A percentile compares a stretch with the other conserved stretches of the same genome.
Evolutionary conservation across 2,329 filamentous ascomycete species (phyloP).

Genomic region (Cercospora janseana): DNA sequence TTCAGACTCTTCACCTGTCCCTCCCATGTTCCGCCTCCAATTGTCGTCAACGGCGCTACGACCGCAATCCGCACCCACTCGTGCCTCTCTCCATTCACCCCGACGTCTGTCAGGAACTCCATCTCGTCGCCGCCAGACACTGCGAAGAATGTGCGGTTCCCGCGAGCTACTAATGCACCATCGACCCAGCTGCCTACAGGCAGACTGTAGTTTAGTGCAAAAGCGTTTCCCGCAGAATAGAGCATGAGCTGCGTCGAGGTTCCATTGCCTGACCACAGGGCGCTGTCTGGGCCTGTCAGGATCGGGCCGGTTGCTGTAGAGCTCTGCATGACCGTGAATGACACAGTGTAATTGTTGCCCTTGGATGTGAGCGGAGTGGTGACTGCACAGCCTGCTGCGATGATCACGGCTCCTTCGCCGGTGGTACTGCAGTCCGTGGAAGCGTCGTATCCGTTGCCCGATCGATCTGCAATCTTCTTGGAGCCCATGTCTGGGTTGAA

Average conservation of each 20-base stretch:
- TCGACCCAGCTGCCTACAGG: conserved; percentile 42
- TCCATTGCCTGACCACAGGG: conserved; percentile 28
- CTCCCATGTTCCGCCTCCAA: conserved; percentile 39
- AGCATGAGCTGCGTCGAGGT: conserved; percentile 38
- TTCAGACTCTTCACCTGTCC: conserved; percentile 23
- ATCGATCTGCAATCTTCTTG: too few species aligned
- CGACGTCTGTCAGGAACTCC: conserved; percentile 47
- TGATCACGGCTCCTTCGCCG: conserved; percentile 13
- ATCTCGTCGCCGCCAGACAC: conserved; percentile 35
- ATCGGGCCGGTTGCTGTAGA: conserved; percentile 47
- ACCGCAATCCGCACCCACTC: conserved; percentile 48
- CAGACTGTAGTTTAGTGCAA: conserved; percentile 44
- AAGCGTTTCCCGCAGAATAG: conserved; percentile 42
- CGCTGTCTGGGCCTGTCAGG: conserved; percentile 39
- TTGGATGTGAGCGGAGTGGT: conserved; percentile 53
- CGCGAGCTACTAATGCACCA: conserved; percentile 38
- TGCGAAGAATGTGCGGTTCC: conserved; percentile 40
- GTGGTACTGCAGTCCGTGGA: conserved; percentile 40
- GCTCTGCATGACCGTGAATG: conserved; percentile 47
- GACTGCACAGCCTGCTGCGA: conserved; percentile 43
- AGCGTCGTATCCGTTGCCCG: conserved; percentile 45
- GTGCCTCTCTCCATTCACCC: conserved; percentile 44
- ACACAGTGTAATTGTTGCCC: conserved; percentile 57
- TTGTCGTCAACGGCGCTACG: conserved; percentile 45
- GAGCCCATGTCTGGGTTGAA: too few species aligned